Conservation (phyloP, 345 rosid species). For the Excoecaria agallocha region DNA sequence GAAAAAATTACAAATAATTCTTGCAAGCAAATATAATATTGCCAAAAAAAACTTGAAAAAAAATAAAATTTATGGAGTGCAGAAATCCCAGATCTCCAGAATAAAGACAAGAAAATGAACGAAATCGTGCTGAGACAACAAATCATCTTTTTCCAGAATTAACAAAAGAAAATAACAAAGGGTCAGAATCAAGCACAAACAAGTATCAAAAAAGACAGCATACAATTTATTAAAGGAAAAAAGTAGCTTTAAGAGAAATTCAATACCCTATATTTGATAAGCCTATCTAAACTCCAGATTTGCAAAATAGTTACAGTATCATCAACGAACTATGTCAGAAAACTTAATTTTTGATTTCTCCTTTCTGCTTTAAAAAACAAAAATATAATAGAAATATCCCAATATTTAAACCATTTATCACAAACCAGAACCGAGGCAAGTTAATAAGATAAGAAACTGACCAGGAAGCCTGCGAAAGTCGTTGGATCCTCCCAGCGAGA, state of each 20-base stretch:
- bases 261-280: not conserved
- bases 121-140: not conserved
- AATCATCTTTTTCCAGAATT: not conserved
- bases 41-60: not conserved
- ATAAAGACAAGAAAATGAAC: not conserved
- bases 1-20: constrained; percentile 22
- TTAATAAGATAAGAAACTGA: constrained; percentile 22
- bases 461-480: constrained; percentile 84
- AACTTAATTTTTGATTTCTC: not conserved
- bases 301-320: not conserved
- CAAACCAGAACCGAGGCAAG: not conserved
- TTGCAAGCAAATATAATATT: not conserved
- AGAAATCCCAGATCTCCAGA: constrained; percentile 9
- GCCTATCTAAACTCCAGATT: constrained; percentile 5
- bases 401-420: not conserved
- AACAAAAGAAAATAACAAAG: not conserved
- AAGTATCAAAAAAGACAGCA: not conserved
- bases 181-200: not conserved
- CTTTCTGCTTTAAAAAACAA: not conserved
- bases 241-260: too few relatives aligned
- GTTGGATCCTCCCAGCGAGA: constrained; percentile 53
- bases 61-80: not conserved
- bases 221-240: not conserved
- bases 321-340: not conserved
- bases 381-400: not conserved